Evolutionary conservation across 2,329 filamentous ascomycete genomes (phyloP).

Genomic region (Botrytis medusae): DNA sequence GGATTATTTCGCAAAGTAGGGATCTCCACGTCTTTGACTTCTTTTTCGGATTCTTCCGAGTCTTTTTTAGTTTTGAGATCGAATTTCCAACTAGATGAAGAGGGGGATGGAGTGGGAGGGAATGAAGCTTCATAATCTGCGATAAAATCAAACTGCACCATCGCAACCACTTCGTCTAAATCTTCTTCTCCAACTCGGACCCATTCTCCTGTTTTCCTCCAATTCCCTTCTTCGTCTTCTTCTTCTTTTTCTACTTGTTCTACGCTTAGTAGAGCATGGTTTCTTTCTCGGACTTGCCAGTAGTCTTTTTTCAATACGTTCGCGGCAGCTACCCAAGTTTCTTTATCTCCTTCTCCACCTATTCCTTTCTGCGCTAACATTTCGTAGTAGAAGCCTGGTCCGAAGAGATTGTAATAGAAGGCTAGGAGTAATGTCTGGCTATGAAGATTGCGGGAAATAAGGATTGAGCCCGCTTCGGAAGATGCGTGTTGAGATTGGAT

Average conservation of each 20-base stretch:
- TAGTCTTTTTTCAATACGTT: background rate
- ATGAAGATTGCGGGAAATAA: slow-evolving; percentile 12
- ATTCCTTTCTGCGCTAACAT: slow-evolving; percentile 15
- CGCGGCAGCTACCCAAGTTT: slow-evolving; percentile 20
- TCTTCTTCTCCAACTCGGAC: background rate
- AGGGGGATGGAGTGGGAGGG: background rate
- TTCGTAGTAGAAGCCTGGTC: slow-evolving; percentile 20
- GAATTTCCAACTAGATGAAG: background rate
- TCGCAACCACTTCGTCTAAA: background rate
- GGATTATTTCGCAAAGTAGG: background rate
- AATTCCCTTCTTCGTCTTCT: background rate
- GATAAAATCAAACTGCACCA: slow-evolving; percentile 19
- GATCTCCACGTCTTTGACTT: background rate
- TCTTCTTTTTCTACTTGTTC: background rate
- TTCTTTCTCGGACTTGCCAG: slow-evolving; percentile 22
- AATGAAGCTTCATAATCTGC: slow-evolving; percentile 2
- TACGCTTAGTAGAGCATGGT: background rate
- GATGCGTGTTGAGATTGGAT: slow-evolving; percentile 14
- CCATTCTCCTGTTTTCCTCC: background rate
- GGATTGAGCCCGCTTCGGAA: slow-evolving; percentile 20
- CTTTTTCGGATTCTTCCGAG: background rate
- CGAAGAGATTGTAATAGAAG: slow-evolving; percentile 22
- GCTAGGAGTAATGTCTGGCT: slow-evolving; percentile 14
- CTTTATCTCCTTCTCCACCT: slow-evolving; percentile 23
- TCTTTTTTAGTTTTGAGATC: background rate